Base-by-base conservation (phyloP, 768 basidiomycete species). In the Lactifluus subvellereus region DNA sequence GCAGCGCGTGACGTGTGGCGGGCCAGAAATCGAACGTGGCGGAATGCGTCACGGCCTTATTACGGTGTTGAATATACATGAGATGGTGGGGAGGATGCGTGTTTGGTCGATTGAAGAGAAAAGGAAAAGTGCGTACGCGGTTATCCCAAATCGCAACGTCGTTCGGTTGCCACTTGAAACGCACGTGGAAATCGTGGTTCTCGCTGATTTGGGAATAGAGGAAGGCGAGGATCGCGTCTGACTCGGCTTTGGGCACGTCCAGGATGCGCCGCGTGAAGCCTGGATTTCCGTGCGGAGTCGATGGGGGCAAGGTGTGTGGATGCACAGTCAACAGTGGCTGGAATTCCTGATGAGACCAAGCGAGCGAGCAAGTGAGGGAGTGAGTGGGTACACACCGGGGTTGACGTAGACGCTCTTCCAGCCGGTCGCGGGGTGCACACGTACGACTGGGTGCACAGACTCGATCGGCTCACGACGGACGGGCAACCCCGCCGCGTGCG, bases 81-180 rank as follows among this genome's bases (percentile, higher is more conserved):
- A 20, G 35, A 49, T 49, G 0, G n/a, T n/a, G n/a, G n/a, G n/a
- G 38, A 35, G 22, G 22, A 22, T 27, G 27, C 27, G 27, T 27
- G 27, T 27, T 27, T 37, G 35, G 6, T 37, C 6, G 35, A 37
- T 37, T 37, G 35, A 11, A 11, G 35, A 27, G 27, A 7, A 11
- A 9, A 30, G 8, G n/a, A 13, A 47, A 8, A 18, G 40, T 20
- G 71, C 80, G 43, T 66, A 88, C 88, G 72, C 90, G 79, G 73
- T 92, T 92, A 69, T 93, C 89, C 91, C 91, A 93, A 72, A 92
- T 78, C n/a, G 89, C 90, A 57, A 92, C 76, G 47, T 87, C 86
- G 70, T 90, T 84, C 42, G 78, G 76, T 71, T 87, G 80, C 91
- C 91, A 92, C 65, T 79, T 82, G 80, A 88, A 88, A 62, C 87